phyloP scores from a whole-genome alignment of 1,284 basidiomycete species.

The Takashimella tepidaria region DNA sequence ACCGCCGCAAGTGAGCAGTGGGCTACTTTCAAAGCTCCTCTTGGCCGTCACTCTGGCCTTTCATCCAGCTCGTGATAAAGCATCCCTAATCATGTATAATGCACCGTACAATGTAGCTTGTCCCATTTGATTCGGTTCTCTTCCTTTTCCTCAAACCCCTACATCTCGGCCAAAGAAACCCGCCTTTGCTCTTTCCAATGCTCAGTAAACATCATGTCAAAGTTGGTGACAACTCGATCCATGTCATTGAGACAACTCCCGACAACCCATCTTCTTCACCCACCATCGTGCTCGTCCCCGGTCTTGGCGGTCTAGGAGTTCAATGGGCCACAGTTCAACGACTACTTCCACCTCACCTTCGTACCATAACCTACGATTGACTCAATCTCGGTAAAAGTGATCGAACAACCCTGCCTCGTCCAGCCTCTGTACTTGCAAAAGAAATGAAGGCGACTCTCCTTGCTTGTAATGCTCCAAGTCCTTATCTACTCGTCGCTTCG shows the following conservation, averaged over 20 bases:
- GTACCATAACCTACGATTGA: slow-evolving; percentile 12
- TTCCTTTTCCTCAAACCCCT: no score
- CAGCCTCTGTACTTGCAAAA: slow-evolving; percentile 9
- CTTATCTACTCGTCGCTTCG: slow-evolving; percentile 14
- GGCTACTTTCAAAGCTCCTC: no score
- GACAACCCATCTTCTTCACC: neutral
- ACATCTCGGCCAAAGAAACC: no score
- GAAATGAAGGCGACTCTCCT: slow-evolving; percentile 9
- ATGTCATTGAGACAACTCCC: slow-evolving; percentile 4
- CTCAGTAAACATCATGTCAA: slow-evolving; percentile 2
- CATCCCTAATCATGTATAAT: no score
- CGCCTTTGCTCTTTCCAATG: no score
- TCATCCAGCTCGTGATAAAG: no score
- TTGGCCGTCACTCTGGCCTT: no score
- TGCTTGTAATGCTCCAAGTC: slow-evolving; percentile 5
- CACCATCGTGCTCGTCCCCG: slow-evolving; percentile 9
- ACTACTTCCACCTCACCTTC: slow-evolving; percentile 6
- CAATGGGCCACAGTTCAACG: slow-evolving; percentile 10
- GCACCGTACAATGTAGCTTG: no score
- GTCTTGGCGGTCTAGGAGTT: slow-evolving; percentile 3
- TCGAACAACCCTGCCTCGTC: slow-evolving; percentile 5
- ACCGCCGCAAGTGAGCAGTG: no score
- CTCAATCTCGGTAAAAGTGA: slow-evolving; percentile 10
- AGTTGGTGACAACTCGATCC: slow-evolving; percentile 1
- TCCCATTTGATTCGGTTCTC: no score